Percentiles rank a stretch among this genome's conserved stretches.
Evolutionary conservation across 225 moss, liverwort and hornwort species (phyloP).

Genomic region (Marchantia paleacea): DNA sequence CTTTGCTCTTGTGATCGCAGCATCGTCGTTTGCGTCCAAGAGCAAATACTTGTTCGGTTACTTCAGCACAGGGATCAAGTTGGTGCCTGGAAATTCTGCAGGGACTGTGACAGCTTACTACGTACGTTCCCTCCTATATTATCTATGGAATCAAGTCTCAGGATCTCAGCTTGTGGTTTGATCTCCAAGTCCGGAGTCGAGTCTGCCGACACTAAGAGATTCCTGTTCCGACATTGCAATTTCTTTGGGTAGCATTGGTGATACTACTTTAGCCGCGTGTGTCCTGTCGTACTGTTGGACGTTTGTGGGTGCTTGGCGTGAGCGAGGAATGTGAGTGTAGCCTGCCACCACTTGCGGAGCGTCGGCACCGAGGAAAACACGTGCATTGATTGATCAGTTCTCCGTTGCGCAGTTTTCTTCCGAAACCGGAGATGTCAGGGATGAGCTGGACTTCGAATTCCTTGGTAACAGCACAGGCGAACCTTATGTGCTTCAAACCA

Average conservation of each 20-base stretch:
- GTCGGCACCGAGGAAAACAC: too few relatives aligned
- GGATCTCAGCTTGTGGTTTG: too few relatives aligned
- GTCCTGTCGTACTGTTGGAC: background rate
- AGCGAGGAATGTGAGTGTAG: too few relatives aligned
- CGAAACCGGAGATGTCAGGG: conserved; percentile 28
- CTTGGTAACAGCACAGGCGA: conserved; percentile 38
- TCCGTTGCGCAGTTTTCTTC: conserved; percentile 29
- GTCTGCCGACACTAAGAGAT: too few relatives aligned
- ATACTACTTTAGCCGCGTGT: background rate
- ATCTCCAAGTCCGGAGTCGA: too few relatives aligned
- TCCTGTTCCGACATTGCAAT: too few relatives aligned
- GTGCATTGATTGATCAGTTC: background rate
- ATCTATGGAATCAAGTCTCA: background rate
- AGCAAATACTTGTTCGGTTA: conserved; percentile 57
- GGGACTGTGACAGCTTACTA: conserved; percentile 62
- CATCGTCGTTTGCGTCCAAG: conserved; percentile 52
- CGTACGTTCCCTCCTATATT: conserved; percentile 26
- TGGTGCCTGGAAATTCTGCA: conserved; percentile 59
- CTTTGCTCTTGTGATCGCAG: conserved; percentile 24
- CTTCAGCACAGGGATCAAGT: conserved; percentile 57
- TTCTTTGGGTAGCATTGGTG: too few relatives aligned
- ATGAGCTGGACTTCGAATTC: conserved; percentile 49
- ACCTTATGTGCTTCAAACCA: conserved; percentile 45
- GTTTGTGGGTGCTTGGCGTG: too few relatives aligned
- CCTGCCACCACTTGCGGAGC: too few relatives aligned